phyloP scores from a whole-genome alignment of 2,329 filamentous ascomycete genomes.

The Calonectria ilicicola region DNA sequence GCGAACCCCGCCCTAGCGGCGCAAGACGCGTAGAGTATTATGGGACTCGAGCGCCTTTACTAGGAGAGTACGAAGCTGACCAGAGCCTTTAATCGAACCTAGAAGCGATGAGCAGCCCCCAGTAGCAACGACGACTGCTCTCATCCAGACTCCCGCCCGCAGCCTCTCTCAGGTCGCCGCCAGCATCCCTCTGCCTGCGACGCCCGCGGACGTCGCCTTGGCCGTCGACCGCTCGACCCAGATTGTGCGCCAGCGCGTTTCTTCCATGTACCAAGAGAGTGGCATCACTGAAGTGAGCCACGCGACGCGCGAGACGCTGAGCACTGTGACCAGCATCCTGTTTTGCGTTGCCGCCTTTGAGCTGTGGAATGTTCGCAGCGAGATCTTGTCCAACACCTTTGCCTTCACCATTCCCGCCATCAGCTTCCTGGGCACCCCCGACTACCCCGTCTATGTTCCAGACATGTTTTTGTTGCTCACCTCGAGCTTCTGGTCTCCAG shows the following conservation, averaged over 20 bases:
- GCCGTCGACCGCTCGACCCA: slow-evolving; percentile 79
- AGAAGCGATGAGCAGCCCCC: slow-evolving; percentile 48
- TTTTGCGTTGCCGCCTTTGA: slow-evolving; percentile 77
- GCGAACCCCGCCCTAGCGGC: slow-evolving; percentile 25
- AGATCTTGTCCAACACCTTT: slow-evolving; percentile 78
- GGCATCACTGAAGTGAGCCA: slow-evolving; percentile 75
- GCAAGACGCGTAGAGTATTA: slow-evolving; percentile 15
- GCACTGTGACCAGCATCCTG: slow-evolving; percentile 79
- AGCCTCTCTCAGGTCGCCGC: slow-evolving; percentile 64
- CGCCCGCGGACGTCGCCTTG: slow-evolving; percentile 81
- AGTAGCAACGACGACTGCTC: slow-evolving; percentile 54
- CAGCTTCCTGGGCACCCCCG: slow-evolving; percentile 63
- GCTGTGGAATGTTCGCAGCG: slow-evolving; percentile 74
- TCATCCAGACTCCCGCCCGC: slow-evolving; percentile 63
- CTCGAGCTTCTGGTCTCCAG: slow-evolving; percentile 84
- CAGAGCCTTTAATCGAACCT: slow-evolving; percentile 1
- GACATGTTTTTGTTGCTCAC: slow-evolving; percentile 85
- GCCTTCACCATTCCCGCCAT: slow-evolving; percentile 79
- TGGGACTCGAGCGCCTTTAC: slow-evolving; percentile 12
- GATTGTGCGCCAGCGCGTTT: slow-evolving; percentile 74
- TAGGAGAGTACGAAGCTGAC: slow-evolving; percentile 28
- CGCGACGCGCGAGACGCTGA: slow-evolving; percentile 76
- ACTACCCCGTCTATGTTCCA: slow-evolving; percentile 76
- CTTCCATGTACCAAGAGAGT: slow-evolving; percentile 72
- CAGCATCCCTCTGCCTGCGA: slow-evolving; percentile 81